phyloP scores from a whole-genome alignment of 495 filamentous ascomycete genomes.

The Cercophora sp. region DNA sequence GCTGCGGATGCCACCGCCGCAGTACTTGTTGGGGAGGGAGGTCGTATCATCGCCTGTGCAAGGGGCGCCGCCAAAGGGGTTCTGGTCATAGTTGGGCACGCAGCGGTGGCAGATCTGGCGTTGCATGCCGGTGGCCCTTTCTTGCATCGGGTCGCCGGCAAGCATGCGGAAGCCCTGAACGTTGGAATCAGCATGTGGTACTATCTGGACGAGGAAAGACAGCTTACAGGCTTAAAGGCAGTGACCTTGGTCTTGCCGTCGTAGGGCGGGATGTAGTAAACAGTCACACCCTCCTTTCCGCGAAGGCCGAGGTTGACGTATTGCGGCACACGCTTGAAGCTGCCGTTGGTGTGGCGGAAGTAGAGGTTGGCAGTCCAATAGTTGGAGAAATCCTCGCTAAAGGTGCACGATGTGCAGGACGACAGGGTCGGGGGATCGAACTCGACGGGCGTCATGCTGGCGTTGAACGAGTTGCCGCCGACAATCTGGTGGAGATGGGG shows the following conservation, averaged over 20 bases:
- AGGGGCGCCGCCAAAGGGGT: slow-evolving; percentile 49
- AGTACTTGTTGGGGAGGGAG: slow-evolving; percentile 36
- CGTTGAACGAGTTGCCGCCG: slow-evolving; percentile 42
- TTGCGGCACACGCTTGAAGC: slow-evolving; percentile 46
- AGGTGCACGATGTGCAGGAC: slow-evolving; percentile 39
- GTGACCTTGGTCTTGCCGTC: slow-evolving; percentile 41
- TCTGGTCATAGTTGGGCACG: slow-evolving; percentile 41
- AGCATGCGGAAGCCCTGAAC: slow-evolving; percentile 42
- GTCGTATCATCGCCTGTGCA: slow-evolving; percentile 48
- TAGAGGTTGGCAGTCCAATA: slow-evolving; percentile 46
- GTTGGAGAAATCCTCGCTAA: slow-evolving; percentile 41
- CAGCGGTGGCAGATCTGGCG: slow-evolving; percentile 48
- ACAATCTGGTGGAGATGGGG: slow-evolving; percentile 42
- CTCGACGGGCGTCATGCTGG: slow-evolving; percentile 32
- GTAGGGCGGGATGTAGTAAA: slow-evolving; percentile 50
- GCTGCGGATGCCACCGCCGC: slow-evolving; percentile 46
- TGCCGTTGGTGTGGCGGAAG: slow-evolving; percentile 43
- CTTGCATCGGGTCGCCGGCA: slow-evolving; percentile 35
- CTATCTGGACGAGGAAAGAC: background rate
- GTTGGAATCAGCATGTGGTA: background rate
- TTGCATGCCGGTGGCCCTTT: slow-evolving; percentile 28
- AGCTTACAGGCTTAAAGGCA: slow-evolving; percentile 41
- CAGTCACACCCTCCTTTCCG: slow-evolving; percentile 40
- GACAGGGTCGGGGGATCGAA: slow-evolving; percentile 34
- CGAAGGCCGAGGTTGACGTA: slow-evolving; percentile 42